Evolutionary conservation across 140 eudicot genomes (phyloP), one percentile per base, ranked within the genome.

Genomic region (Flaveria floridana): DNA sequence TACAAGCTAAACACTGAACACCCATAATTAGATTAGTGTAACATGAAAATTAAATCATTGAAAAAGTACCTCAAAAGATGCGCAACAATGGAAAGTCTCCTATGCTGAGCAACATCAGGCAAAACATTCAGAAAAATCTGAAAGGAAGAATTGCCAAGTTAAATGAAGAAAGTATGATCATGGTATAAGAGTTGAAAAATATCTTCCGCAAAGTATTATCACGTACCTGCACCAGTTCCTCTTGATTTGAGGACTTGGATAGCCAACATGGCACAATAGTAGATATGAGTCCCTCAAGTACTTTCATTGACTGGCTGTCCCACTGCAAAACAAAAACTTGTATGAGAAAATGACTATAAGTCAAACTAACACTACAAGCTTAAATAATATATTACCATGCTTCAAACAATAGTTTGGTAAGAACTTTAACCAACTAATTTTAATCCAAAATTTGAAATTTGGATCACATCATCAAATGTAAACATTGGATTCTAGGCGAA

Each of bases 191-290:
- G n/a, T 25, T n/a, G 0, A 3, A 19, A 71, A 20, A 26, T 0
- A 68, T 26, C 25, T 53, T 58, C 18, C 23, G 62, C 53, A 34
- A 30, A 63, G 51, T 12, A 34, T 61, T 6, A 46, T 66, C 25
- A 13, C 21, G 79, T 81, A 88, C 96, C 94, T 89, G 88, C 78
- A 94, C 87, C 78, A 94, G 68, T 73, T 84, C 81, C 62, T 82
- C 89, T 41, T 78, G 25, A 56, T 82, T 82, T 62, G 72, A 80
- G 16, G 87, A 78, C 69, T 77, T 85, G 6, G 92, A 84, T 65
- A 94, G 78, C 96, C 97, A 94, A 78, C 85, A 90, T 20, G 99
- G 99, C 75, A 90, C 82, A 74, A 94, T 77, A 46, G 89, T 86
- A 50, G 99, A 85, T 67, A 90, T 84, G 30, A 94, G 86, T 68